Percentiles rank a stretch among this genome's conserved stretches.
Conservation (phyloP, 1,284 basidiomycete genomes). For the Ceraceosorus guamensis region DNA sequence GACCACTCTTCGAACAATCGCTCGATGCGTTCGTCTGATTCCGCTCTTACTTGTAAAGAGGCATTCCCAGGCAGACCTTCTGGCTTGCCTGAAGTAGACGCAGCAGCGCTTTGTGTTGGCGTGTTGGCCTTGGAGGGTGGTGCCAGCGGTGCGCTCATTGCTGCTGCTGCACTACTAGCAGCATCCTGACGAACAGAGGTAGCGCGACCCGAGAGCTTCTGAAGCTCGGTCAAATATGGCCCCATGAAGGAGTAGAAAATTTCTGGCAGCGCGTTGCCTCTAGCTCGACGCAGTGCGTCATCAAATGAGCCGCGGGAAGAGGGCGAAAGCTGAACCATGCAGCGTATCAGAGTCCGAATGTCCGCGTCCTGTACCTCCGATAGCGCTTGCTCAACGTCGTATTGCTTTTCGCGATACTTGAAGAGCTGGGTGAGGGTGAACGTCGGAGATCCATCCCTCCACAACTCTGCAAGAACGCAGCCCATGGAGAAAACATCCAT, state of each 20-base stretch:
- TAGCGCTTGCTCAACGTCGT: constrained; percentile 68
- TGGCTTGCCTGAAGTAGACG: not conserved
- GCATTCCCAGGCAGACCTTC: not conserved
- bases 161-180: not conserved
- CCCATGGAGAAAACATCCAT: constrained; percentile 98
- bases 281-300: constrained; percentile 68
- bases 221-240: constrained; percentile 74
- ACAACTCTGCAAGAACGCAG: constrained; percentile 92
- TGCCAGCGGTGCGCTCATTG: not conserved
- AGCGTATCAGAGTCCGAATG: constrained; percentile 66
- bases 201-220: constrained; percentile 54
- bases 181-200: not conserved
- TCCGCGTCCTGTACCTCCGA: constrained; percentile 70
- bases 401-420: constrained; percentile 82
- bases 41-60: constrained; percentile 9
- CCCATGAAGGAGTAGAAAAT: constrained; percentile 90
- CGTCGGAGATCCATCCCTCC: constrained; percentile 84
- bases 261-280: constrained; percentile 71
- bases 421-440: constrained; percentile 93
- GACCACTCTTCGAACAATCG: constrained; percentile 45
- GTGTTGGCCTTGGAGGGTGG: not conserved
- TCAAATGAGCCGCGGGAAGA: constrained; percentile 72
- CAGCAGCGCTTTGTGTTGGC: not conserved
- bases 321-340: constrained; percentile 82
- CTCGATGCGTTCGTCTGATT: constrained; percentile 44